Conservation (phyloP, 371 early-diverging fungal species). For the Rhizopus delemar region DNA sequence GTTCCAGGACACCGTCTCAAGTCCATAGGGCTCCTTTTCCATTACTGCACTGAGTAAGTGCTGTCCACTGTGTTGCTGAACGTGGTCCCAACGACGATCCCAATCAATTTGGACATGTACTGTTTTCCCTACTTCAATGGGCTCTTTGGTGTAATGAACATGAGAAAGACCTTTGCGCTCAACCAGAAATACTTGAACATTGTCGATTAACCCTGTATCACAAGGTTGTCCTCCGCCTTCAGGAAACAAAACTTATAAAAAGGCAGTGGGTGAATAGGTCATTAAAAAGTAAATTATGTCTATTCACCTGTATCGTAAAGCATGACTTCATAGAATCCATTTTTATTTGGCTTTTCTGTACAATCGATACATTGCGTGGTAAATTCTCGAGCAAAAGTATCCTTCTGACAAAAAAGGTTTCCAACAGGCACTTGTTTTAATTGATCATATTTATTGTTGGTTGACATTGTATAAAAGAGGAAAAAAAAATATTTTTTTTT, state of each 20-base stretch:
- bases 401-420: conserved; percentile 38
- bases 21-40: conserved; percentile 56
- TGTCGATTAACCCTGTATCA: conserved; percentile 67
- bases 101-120: conserved; percentile 68
- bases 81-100: conserved; percentile 73
- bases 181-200: conserved; percentile 57
- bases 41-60: conserved; percentile 75
- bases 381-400: conserved; percentile 35
- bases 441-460: neutral
- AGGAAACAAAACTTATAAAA: conserved; percentile 62
- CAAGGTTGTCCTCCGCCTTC: conserved; percentile 76
- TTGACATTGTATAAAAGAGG: neutral
- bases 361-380: conserved; percentile 38
- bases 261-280: neutral
- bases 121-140: conserved; percentile 48
- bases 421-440: conserved; percentile 42
- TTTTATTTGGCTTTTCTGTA: conserved; percentile 41
- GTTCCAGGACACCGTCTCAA: conserved; percentile 72
- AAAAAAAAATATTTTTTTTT: neutral
- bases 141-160: conserved; percentile 62
- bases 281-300: neutral
- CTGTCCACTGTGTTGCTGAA: conserved; percentile 83
- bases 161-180: conserved; percentile 62
- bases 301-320: conserved; percentile 42
- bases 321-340: conserved; percentile 45